A percentile compares a stretch with the other conserved stretches of the same genome.
These are phyloP conservation scores for Cylindricascospora bacillispora DNA, from an alignment of 1,139 yeast species.

Conservation along the genomic window DNA sequence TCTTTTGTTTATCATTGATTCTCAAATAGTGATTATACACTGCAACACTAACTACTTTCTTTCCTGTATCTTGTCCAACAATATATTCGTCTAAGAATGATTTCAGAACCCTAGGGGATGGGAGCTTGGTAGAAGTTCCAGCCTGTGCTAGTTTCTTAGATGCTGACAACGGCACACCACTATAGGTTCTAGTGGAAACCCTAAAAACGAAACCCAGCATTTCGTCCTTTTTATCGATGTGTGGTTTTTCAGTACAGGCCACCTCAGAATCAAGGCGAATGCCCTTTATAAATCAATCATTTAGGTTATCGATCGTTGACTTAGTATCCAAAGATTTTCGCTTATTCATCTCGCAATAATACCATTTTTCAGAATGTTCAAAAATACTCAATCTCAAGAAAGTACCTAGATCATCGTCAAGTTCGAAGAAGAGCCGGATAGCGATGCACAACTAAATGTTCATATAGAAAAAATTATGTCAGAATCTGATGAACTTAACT, in stretches of 20 bases:
- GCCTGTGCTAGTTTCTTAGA: conserved; percentile 9
- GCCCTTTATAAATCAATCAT: no score
- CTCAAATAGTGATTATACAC: conserved; percentile 41
- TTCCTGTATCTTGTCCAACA: conserved; percentile 40
- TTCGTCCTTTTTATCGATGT: background rate
- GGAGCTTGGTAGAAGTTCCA: conserved; percentile 21
- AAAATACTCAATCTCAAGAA: no score
- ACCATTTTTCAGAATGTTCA: no score
- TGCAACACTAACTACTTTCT: conserved; percentile 43
- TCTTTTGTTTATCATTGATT: conserved; percentile 29
- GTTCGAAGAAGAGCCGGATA: no score
- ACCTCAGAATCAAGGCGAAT: no score
- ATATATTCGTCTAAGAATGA: conserved; percentile 35
- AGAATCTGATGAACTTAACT: conserved; percentile 35
- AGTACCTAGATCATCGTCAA: no score
- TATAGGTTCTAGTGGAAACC: background rate
- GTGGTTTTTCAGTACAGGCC: no score
- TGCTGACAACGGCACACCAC: conserved; percentile 5
- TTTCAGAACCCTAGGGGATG: conserved; percentile 35
- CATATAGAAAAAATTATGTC: conserved; percentile 31
- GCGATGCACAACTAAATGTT: no score
- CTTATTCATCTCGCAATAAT: no score
- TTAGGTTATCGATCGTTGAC: no score
- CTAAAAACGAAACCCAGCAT: background rate
- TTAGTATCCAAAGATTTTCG: no score